A percentile compares a stretch with the other conserved stretches of the same genome.
Evolutionary conservation across 2,329 filamentous ascomycete genomes (phyloP).

Genomic region (Keithomyces neogunnii): DNA sequence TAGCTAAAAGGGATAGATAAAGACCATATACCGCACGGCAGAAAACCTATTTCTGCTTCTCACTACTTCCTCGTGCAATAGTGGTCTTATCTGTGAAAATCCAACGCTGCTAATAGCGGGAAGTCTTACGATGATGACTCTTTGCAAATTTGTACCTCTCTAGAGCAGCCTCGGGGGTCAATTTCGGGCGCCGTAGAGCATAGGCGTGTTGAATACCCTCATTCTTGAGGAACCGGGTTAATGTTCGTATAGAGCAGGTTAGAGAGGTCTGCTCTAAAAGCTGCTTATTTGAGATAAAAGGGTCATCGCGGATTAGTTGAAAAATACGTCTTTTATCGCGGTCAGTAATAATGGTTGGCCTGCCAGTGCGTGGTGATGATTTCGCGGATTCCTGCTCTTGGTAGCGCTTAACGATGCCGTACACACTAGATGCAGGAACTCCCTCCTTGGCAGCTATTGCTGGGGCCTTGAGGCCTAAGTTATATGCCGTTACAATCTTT

Average conservation of each 20-base stretch:
- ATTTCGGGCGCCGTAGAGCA: conserved; percentile 1
- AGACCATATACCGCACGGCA: neutral
- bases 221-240: conserved; percentile 6
- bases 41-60: conserved; percentile 1
- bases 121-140: neutral
- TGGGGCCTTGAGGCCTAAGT: no score
- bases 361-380: no score
- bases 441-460: no score
- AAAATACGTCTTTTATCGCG: conserved; percentile 7
- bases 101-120: neutral
- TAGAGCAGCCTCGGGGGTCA: neutral
- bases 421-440: no score
- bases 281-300: conserved; percentile 4
- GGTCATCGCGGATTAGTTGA: conserved; percentile 3
- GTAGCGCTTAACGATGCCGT: no score
- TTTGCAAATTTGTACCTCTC: conserved; percentile 1
- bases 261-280: conserved; percentile 2
- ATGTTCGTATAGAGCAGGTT: conserved; percentile 1
- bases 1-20: neutral
- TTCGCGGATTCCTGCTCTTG: no score
- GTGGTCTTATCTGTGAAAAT: conserved; percentile 4
- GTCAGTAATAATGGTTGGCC: no score
- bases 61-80: neutral
- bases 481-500: no score
- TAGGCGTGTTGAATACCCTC: conserved; percentile 4